These are phyloP conservation scores for Emericellopsis terricola DNA, from an alignment of 495 filamentous ascomycete genomes.

Conservation along the genomic window DNA sequence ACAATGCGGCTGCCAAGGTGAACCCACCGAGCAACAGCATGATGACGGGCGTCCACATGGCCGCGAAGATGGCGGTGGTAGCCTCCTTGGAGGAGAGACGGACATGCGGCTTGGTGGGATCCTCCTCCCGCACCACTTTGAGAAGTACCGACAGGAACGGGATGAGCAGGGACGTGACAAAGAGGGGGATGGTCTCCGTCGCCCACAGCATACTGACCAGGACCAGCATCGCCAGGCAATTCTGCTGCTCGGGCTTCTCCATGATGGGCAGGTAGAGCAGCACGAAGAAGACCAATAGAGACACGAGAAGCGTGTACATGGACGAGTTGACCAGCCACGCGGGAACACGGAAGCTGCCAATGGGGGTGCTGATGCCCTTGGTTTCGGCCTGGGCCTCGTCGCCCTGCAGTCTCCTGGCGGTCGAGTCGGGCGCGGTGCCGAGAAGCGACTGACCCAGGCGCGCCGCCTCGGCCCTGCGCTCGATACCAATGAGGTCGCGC, in stretches of 20 bases:
- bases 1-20: constrained; percentile 84
- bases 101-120: constrained; percentile 34
- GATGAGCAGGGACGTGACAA: constrained; percentile 86
- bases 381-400: constrained; percentile 37
- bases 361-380: constrained; percentile 61
- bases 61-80: constrained; percentile 63
- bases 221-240: constrained; percentile 83
- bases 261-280: constrained; percentile 62
- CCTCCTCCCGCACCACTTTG: constrained; percentile 61
- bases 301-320: constrained; percentile 57
- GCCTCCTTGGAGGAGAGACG: constrained; percentile 60
- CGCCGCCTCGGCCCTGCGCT: constrained; percentile 87
- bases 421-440: constrained; percentile 51
- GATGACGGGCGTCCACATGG: constrained; percentile 99
- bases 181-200: constrained; percentile 88
- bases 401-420: constrained; percentile 59
- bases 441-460: constrained; percentile 78
- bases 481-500: constrained; percentile 97
- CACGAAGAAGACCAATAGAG: constrained; percentile 51
- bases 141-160: constrained; percentile 86
- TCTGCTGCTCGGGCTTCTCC: constrained; percentile 76
- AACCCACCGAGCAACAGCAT: constrained; percentile 97
- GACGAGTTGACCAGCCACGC: constrained; percentile 67
- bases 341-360: constrained; percentile 60
- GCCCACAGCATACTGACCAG: constrained; percentile 94